Conservation (phyloP, 441 rosid species). For the Rhodomyrtus psidioides region DNA sequence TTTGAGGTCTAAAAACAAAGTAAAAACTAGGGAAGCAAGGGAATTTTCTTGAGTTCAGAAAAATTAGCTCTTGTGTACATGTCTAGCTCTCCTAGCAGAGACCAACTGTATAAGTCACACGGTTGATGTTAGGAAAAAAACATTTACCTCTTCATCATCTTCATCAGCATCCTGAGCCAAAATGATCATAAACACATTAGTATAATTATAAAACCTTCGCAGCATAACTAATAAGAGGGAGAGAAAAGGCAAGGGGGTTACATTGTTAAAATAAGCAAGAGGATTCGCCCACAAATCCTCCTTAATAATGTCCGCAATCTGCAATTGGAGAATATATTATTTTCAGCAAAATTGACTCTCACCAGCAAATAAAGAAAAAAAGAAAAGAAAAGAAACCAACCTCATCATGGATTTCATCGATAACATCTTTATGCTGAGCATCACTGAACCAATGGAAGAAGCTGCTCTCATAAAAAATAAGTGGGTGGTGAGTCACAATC, state of each 20-base stretch:
- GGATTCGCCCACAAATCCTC: slow-evolving; percentile 32
- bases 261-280: slow-evolving; percentile 24
- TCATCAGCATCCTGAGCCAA: slow-evolving; percentile 14
- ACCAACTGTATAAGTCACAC: background rate
- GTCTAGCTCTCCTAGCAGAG: background rate
- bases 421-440: slow-evolving; percentile 8
- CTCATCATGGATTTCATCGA: slow-evolving; percentile 14
- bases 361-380: background rate
- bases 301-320: slow-evolving; percentile 29
- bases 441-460: slow-evolving; percentile 21
- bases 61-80: background rate
- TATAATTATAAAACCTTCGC: background rate
- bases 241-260: background rate
- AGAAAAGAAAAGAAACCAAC: background rate
- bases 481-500: background rate
- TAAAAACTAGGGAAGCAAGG: background rate
- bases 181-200: slow-evolving; percentile 14
- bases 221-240: background rate
- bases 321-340: background rate
- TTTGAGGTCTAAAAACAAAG: background rate
- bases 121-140: background rate
- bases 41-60: background rate
- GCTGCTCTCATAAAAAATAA: background rate
- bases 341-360: background rate
- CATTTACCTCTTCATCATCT: slow-evolving; percentile 21